Evolutionary conservation across 2,329 filamentous ascomycete genomes (phyloP), one percentile per base, ranked within the genome.

Genomic region (Endocalyx cinctus): DNA sequence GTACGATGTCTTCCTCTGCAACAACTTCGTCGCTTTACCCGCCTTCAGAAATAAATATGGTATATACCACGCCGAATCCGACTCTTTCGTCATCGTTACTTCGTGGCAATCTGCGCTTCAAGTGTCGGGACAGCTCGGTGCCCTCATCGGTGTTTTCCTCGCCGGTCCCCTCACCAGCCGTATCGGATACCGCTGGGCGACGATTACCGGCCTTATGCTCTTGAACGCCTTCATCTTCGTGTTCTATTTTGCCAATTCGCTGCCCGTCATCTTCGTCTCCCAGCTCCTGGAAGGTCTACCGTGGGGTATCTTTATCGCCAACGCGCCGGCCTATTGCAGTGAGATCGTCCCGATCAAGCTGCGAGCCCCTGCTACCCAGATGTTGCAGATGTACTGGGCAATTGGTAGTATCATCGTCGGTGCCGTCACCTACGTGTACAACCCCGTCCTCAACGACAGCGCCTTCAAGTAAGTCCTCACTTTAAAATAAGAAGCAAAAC

Each of bases 261-360:
- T 63, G 6, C 46, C 52, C 2, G 55, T 72, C 41, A 57, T 72
- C 38, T 69, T 78, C 46, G 64, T 64, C 5, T 61, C 67, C 23
- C 76, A 81, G 60, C 57, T 77, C 34, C 64, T 81, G 29, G 74
- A 79, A 54, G 77, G 77, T 39, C 50, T 82, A 5, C 77, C 77
- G 3, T 82, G 77, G 77, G 77, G 77, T 17, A 70, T 82, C 48
- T 82, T 82, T 55, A 77, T 79, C 45, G 75, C 77, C 51, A 79
- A 79, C 51, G 69, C 77, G 5, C 77, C 77, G 1, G 77, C 77
- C 6, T 82, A 80, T 61, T 75, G 38, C 5, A 38, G 34, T 10
- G 77, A 82, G 53, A 77, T 82, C 36, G 73, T 77, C 3, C 77
- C 77, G 2, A 66, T 81, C 33, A 60, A 60, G 48, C 57, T 82